phyloP scores from a whole-genome alignment of 2,329 filamentous ascomycete species.

The Neurospora sp. region DNA sequence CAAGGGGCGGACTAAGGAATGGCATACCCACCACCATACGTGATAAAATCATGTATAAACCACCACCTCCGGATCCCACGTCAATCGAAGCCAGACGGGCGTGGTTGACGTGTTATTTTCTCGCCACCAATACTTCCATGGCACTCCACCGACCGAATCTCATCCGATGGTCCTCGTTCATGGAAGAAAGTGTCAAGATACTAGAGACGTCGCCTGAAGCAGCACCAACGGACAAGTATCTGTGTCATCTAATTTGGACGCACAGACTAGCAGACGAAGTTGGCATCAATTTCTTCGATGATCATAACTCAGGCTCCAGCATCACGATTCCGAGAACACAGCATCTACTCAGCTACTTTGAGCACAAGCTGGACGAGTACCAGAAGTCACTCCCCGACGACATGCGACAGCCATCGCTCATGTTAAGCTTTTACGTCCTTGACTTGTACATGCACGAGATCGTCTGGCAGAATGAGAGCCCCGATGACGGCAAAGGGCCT shows the following conservation, averaged over 20 bases:
- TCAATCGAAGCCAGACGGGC: constrained; percentile 46
- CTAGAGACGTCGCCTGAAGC: constrained; percentile 45
- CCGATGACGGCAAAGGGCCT: constrained; percentile 40
- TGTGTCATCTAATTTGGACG: constrained; percentile 51
- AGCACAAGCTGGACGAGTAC: constrained; percentile 55
- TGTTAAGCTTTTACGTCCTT: constrained; percentile 54
- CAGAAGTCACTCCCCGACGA: constrained; percentile 41
- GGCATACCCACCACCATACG: constrained; percentile 30
- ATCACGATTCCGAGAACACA: constrained; percentile 56
- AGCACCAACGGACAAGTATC: constrained; percentile 44
- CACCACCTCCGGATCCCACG: constrained; percentile 39
- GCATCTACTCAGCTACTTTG: constrained; percentile 54
- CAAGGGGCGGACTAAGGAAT: constrained; percentile 23
- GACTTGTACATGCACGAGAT: constrained; percentile 70
- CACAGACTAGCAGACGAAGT: constrained; percentile 60
- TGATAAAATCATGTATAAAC: constrained; percentile 32
- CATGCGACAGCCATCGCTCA: constrained; percentile 45
- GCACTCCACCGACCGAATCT: constrained; percentile 51
- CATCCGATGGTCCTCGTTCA: constrained; percentile 50
- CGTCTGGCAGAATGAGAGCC: constrained; percentile 56
- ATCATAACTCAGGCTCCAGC: constrained; percentile 42
- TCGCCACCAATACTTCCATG: constrained; percentile 51
- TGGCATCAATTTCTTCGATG: constrained; percentile 58
- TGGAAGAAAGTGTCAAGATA: constrained; percentile 49
- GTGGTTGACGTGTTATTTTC: constrained; percentile 51